Percentiles rank a stretch among this genome's conserved stretches.
Evolutionary conservation across 148 eudicot genomes (phyloP).

Genomic region (Chenopodium album): DNA sequence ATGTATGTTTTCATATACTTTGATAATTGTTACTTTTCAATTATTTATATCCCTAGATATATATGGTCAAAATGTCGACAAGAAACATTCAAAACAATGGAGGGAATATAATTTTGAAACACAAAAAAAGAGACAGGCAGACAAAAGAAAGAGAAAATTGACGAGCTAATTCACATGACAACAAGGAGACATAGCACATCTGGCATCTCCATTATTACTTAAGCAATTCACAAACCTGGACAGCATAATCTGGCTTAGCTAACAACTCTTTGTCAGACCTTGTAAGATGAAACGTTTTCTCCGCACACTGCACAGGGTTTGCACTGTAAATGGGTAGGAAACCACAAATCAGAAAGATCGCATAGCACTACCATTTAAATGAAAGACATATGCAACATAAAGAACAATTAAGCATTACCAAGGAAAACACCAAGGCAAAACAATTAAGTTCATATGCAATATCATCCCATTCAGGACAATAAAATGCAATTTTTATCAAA

Average conservation of each 20-base stretch:
- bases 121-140: neutral
- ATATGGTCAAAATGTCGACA: no score
- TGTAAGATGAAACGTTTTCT: slow-evolving; percentile 63
- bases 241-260: slow-evolving; percentile 54
- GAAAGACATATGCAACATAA: neutral
- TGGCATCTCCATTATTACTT: neutral
- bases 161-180: neutral
- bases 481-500: neutral
- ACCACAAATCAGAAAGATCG: neutral
- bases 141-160: no score
- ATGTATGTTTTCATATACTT: no score
- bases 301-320: slow-evolving; percentile 52
- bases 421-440: neutral
- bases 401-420: neutral
- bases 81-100: no score
- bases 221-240: slow-evolving; percentile 50
- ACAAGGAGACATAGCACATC: neutral
- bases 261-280: slow-evolving; percentile 54
- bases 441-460: neutral
- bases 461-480: neutral
- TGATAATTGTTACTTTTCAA: no score
- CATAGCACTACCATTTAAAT: neutral
- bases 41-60: no score
- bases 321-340: slow-evolving; percentile 33
- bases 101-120: neutral